phyloP scores from a whole-genome alignment of 1,139 yeast species.

The Saccharomyces pastorianus region DNA sequence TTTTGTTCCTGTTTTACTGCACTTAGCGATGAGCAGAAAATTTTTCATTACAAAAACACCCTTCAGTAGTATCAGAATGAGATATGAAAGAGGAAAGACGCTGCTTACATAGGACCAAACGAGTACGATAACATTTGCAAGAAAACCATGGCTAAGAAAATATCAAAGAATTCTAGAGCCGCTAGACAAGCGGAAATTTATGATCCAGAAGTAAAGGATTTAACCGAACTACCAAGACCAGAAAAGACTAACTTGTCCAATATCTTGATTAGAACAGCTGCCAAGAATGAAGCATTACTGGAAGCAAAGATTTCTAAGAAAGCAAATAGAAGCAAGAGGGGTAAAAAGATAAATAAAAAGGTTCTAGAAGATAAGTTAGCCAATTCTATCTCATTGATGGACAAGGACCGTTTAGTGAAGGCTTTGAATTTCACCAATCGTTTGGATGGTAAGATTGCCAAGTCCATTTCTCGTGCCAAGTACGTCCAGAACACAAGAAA shows the following conservation, averaged over 20 bases:
- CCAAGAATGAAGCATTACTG: conserved; percentile 54
- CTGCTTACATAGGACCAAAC: too few relatives aligned
- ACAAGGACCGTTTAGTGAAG: conserved; percentile 38
- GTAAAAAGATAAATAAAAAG: conserved; percentile 31
- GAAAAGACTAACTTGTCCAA: conserved; percentile 52
- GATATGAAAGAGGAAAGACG: neutral
- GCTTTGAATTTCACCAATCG: conserved; percentile 49
- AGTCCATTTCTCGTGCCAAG: conserved; percentile 55
- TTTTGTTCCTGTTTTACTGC: neutral
- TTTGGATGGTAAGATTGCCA: conserved; percentile 52
- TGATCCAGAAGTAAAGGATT: conserved; percentile 42
- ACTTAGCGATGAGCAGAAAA: neutral
- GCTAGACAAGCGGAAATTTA: conserved; percentile 57
- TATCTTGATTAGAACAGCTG: conserved; percentile 58
- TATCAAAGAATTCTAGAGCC: conserved; percentile 67
- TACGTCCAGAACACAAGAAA: conserved; percentile 56
- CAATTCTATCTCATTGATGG: conserved; percentile 34
- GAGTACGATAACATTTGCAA: neutral
- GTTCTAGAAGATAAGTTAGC: conserved; percentile 25
- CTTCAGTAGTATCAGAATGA: neutral
- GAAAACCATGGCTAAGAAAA: conserved; percentile 31
- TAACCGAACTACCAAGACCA: conserved; percentile 47
- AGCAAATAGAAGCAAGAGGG: conserved; percentile 31
- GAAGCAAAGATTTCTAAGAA: conserved; percentile 47
- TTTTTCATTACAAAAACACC: neutral